Evolutionary conservation across 495 filamentous ascomycete genomes (phyloP).

Genomic region (Xylaria sp.): DNA sequence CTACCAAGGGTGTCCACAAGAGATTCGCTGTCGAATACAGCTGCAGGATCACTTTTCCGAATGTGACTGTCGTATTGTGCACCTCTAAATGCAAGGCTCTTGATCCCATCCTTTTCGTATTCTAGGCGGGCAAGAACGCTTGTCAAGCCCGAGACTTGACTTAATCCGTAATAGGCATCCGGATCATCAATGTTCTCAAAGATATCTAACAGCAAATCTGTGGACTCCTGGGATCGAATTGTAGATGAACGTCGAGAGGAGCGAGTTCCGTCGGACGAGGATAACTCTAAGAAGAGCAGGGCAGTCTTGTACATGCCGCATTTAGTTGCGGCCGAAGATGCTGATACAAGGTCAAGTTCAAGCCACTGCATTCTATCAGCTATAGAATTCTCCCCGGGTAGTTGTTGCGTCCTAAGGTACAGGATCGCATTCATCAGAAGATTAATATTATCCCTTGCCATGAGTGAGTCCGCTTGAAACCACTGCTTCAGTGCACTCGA

Average conservation of each 20-base stretch:
- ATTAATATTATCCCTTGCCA: constrained; percentile 55
- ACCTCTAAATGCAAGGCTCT: constrained; percentile 87
- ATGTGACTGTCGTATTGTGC: constrained; percentile 91
- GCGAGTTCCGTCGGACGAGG: constrained; percentile 59
- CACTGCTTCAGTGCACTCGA: constrained; percentile 58
- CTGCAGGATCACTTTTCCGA: constrained; percentile 52
- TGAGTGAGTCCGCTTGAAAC: constrained; percentile 51
- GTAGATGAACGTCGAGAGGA: constrained; percentile 72
- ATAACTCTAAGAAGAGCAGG: constrained; percentile 81
- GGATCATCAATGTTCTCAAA: constrained; percentile 94
- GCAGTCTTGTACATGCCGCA: constrained; percentile 90
- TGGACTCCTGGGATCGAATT: constrained; percentile 62
- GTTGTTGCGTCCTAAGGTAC: constrained; percentile 84
- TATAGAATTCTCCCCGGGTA: constrained; percentile 75
- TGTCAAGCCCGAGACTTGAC: constrained; percentile 74
- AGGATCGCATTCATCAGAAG: constrained; percentile 80
- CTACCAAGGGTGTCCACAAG: constrained; percentile 68
- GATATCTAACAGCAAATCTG: constrained; percentile 75
- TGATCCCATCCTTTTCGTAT: constrained; percentile 86
- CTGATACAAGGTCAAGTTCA: constrained; percentile 75
- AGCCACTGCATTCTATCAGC: constrained; percentile 85
- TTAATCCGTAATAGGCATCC: constrained; percentile 94
- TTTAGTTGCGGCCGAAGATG: constrained; percentile 74
- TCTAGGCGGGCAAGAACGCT: constrained; percentile 85
- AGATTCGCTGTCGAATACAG: constrained; percentile 52